Percentiles rank a stretch among this genome's conserved stretches.
Evolutionary conservation across 1,284 basidiomycete genomes (phyloP).

Genomic region (Trichosporon coremiiforme): DNA sequence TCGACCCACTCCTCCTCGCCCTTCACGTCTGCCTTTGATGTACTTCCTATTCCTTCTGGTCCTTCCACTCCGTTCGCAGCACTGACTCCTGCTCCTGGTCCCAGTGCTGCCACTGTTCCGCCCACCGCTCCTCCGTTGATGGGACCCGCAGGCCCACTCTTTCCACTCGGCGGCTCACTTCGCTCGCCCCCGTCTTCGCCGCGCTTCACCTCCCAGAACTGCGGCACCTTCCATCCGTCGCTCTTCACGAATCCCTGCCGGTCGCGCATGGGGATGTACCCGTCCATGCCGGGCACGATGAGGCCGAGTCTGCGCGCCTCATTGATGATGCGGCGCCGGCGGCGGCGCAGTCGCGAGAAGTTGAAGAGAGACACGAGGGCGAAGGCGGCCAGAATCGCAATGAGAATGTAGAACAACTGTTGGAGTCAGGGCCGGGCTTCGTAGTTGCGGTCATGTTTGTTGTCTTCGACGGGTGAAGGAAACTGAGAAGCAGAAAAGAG

Average conservation of each 20-base stretch:
- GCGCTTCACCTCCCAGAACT: slow-evolving; percentile 49
- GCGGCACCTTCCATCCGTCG: slow-evolving; percentile 43
- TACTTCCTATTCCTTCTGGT: not conserved
- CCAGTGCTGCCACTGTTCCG: too few species aligned
- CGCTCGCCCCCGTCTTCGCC: too few species aligned
- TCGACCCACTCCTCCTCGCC: slow-evolving; percentile 6
- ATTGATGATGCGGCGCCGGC: slow-evolving; percentile 40
- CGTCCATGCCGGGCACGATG: slow-evolving; percentile 51
- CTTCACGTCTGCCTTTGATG: not conserved
- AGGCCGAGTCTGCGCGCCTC: slow-evolving; percentile 51
- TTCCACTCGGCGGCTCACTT: too few species aligned
- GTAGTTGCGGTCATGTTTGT: not conserved
- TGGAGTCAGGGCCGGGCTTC: slow-evolving; percentile 10
- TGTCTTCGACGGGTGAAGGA: not conserved
- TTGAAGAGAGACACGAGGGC: slow-evolving; percentile 47
- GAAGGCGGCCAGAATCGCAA: slow-evolving; percentile 50
- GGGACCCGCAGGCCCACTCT: too few species aligned
- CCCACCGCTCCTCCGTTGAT: too few species aligned
- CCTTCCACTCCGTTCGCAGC: not conserved
- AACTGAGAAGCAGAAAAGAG: not conserved
- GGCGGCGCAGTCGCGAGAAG: slow-evolving; percentile 42
- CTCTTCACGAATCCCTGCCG: slow-evolving; percentile 33
- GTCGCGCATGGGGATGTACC: slow-evolving; percentile 51
- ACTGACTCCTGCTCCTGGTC: not conserved
- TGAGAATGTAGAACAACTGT: slow-evolving; percentile 55